Conservation (phyloP, 2,329 filamentous ascomycete species). For the Penicillium sp. region DNA sequence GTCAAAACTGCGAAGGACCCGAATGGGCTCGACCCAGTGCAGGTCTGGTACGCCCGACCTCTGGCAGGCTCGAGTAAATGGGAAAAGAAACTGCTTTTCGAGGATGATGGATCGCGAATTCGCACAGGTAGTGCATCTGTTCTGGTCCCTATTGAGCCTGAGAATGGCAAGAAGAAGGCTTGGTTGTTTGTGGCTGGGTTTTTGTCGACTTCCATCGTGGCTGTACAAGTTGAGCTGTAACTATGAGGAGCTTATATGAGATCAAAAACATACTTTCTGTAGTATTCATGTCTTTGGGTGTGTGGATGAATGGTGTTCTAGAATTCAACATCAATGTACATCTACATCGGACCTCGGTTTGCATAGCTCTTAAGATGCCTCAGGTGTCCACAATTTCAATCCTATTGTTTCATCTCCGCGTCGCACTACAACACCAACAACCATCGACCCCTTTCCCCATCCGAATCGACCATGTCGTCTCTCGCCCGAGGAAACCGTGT, state of each 20-base stretch:
- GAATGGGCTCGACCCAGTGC: slow-evolving; percentile 41
- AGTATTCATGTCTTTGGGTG: background rate
- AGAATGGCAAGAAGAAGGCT: slow-evolving; percentile 47
- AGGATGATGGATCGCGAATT: slow-evolving; percentile 56
- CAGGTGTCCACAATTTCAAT: background rate
- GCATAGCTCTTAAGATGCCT: background rate
- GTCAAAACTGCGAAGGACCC: slow-evolving; percentile 30
- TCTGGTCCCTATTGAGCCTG: slow-evolving; percentile 54
- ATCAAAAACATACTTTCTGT: background rate
- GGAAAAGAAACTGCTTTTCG: slow-evolving; percentile 54
- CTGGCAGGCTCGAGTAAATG: slow-evolving; percentile 31
- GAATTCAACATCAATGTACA: background rate
- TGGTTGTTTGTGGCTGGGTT: slow-evolving; percentile 62
- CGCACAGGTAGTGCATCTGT: slow-evolving; percentile 54
- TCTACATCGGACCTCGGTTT: background rate
- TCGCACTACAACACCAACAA: background rate
- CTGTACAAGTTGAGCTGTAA: slow-evolving; percentile 54
- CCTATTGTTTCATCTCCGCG: background rate
- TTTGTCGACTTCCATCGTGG: slow-evolving; percentile 50
- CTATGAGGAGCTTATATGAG: background rate
- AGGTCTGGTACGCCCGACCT: slow-evolving; percentile 49
- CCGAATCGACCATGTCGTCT: slow-evolving; percentile 10
- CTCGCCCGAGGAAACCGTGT: slow-evolving; percentile 6
- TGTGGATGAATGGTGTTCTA: background rate
- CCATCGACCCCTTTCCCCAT: background rate